Evolutionary conservation across 345 rosid species (phyloP).

Genomic region (Eucalyptus rudis): DNA sequence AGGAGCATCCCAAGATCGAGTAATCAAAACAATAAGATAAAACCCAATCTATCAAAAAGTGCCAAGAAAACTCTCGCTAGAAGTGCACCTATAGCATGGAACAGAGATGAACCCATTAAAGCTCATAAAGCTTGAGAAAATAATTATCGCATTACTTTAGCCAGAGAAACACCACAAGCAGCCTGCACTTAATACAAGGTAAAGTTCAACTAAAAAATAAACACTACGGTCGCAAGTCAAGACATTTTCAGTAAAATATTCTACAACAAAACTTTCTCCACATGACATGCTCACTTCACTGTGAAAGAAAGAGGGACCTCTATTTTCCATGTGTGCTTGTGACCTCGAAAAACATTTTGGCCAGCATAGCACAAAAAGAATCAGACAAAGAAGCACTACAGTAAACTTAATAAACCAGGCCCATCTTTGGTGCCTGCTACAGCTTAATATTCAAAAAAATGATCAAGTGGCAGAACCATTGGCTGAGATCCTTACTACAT

Average conservation of each 20-base stretch:
- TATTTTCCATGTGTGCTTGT: not conserved
- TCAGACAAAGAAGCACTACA: not conserved
- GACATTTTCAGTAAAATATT: not conserved
- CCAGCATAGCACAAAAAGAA: not conserved
- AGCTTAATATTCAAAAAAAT: not conserved
- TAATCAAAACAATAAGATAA: not conserved
- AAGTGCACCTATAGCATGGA: not conserved
- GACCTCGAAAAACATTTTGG: not conserved
- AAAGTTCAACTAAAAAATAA: not conserved
- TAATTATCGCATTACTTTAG: not conserved
- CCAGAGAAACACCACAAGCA: not conserved
- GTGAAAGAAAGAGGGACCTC: not conserved
- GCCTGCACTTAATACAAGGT: not conserved
- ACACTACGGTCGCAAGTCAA: not conserved
- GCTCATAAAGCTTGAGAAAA: not conserved
- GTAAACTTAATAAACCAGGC: not conserved
- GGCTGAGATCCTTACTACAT: not conserved
- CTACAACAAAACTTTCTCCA: not conserved
- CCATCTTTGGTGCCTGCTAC: not conserved
- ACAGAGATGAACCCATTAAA: not conserved
- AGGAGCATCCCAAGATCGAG: not conserved
- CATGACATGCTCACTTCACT: not conserved
- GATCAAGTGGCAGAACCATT: not conserved
- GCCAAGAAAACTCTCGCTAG: not conserved
- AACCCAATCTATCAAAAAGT: not conserved